Conservation (phyloP, 2,329 filamentous ascomycete genomes). For the Thelonectria blattea region DNA sequence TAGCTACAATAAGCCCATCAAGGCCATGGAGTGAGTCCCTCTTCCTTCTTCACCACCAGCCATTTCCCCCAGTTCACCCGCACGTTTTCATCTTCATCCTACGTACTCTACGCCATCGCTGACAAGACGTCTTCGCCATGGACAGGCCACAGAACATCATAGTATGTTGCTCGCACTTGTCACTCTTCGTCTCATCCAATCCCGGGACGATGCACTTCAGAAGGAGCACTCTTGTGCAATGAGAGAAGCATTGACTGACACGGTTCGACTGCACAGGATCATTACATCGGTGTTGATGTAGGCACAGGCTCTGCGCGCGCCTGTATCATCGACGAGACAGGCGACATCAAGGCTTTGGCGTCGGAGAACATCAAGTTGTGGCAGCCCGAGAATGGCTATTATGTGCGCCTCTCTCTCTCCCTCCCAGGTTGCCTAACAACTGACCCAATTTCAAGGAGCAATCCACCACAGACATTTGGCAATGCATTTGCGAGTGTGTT, state of each 20-base stretch:
- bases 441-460: conserved; percentile 69
- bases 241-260: conserved; percentile 22
- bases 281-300: conserved; percentile 89
- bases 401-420: conserved; percentile 56
- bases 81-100: conserved; percentile 5
- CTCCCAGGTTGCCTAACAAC: not conserved
- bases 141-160: conserved; percentile 44
- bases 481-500: conserved; percentile 88
- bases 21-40: conserved; percentile 46
- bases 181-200: conserved; percentile 1
- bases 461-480: conserved; percentile 97
- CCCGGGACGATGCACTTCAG: conserved; percentile 7
- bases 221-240: conserved; percentile 3
- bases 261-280: conserved; percentile 49
- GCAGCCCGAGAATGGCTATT: conserved; percentile 78
- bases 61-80: conserved; percentile 12
- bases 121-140: conserved; percentile 30
- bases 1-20: conserved; percentile 47
- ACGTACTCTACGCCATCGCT: conserved; percentile 23
- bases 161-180: conserved; percentile 34
- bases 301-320: conserved; percentile 94
- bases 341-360: conserved; percentile 81
- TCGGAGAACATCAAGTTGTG: conserved; percentile 80
- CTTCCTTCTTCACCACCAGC: conserved; percentile 3
- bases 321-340: conserved; percentile 90